Evolutionary conservation across 2,329 filamentous ascomycete species (phyloP).

Genomic region (Daldinia sp.): DNA sequence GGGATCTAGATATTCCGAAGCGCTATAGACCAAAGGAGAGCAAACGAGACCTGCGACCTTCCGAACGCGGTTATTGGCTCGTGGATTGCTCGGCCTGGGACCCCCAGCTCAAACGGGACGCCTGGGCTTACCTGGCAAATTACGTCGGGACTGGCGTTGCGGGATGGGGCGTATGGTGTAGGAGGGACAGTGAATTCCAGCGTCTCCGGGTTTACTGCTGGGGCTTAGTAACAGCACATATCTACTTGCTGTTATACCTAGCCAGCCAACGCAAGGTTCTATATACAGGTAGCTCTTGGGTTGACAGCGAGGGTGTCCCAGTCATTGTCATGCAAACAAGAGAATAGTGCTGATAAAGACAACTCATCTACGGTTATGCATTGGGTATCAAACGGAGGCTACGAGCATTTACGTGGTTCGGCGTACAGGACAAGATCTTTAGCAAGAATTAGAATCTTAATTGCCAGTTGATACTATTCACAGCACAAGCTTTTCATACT

Average conservation of each 20-base stretch:
- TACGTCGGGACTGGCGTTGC: constrained; percentile 69
- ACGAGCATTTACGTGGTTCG: constrained; percentile 15
- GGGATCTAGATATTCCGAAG: constrained; percentile 62
- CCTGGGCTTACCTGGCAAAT: constrained; percentile 73
- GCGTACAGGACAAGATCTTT: constrained; percentile 13
- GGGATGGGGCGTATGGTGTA: constrained; percentile 76
- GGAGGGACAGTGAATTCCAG: constrained; percentile 57
- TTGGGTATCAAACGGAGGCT: background rate
- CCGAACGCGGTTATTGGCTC: constrained; percentile 85
- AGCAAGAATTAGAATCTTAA: background rate
- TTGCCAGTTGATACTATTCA: constrained; percentile 1
- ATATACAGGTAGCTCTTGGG: constrained; percentile 71
- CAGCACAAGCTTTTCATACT: background rate
- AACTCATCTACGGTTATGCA: background rate
- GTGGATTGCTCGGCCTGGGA: constrained; percentile 71
- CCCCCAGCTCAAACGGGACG: constrained; percentile 58
- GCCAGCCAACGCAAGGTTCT: constrained; percentile 74
- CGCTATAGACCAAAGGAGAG: constrained; percentile 66
- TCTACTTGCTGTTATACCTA: constrained; percentile 80
- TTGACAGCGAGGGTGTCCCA: constrained; percentile 69
- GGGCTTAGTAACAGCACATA: constrained; percentile 77
- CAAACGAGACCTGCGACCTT: constrained; percentile 62
- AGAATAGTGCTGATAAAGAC: constrained; percentile 7
- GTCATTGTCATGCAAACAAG: constrained; percentile 60
- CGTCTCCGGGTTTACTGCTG: constrained; percentile 80